These are phyloP conservation scores for Candida nanaspora DNA, from an alignment of 805 yeast species.

Conservation along the genomic window DNA sequence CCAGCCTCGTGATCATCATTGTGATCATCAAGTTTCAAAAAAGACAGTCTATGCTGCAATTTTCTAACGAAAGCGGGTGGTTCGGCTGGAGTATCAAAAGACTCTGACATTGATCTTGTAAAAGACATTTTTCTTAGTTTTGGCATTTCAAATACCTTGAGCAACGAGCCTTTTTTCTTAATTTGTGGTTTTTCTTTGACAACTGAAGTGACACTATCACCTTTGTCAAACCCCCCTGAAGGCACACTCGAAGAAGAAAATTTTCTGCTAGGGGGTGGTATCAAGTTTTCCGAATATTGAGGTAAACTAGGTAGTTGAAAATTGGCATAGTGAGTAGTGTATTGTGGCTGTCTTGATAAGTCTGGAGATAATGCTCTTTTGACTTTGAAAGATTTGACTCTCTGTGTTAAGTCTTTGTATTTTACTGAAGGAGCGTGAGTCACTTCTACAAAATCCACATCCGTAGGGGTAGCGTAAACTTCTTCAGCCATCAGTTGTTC, in stretches of 20 bases:
- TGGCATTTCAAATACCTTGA: neutral
- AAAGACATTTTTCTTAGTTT: neutral
- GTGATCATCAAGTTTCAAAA: neutral
- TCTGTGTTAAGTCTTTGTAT: neutral
- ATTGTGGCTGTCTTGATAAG: no score
- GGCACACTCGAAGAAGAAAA: no score
- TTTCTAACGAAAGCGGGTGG: neutral
- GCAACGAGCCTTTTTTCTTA: neutral
- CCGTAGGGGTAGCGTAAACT: constrained; percentile 16
- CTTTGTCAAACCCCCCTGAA: no score
- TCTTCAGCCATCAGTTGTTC: constrained; percentile 12
- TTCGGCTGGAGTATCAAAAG: neutral
- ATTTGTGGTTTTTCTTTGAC: neutral
- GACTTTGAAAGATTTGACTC: neutral
- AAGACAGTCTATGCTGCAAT: neutral
- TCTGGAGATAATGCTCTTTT: neutral
- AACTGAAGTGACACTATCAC: no score
- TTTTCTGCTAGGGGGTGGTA: no score
- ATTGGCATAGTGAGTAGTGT: no score
- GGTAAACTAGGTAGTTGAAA: no score
- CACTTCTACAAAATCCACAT: constrained; percentile 3
- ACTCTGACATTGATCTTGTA: neutral
- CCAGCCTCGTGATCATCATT: no score
- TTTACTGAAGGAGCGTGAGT: neutral
- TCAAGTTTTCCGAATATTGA: no score